Base-by-base conservation (phyloP, 495 filamentous ascomycete genomes). In the Terfezia boudieri region DNA sequence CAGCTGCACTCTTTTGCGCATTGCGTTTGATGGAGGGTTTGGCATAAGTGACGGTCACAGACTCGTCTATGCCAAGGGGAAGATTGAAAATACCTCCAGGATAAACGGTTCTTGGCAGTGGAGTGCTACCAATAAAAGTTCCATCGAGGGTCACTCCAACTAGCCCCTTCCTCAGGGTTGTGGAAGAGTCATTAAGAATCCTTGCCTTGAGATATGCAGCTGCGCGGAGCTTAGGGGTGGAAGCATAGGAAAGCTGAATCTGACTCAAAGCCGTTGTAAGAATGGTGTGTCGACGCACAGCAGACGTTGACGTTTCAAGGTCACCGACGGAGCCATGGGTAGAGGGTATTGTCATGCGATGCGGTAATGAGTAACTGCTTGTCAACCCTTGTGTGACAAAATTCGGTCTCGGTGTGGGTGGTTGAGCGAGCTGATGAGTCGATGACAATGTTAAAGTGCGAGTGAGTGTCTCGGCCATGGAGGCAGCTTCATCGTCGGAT, bases 61-160 rank as follows among this genome's bases (percentile, higher is more conserved):
- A 68, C 5, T 78, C 79, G 59, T 84, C 81, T 14, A 84, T 72
- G 17, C 82, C 82, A 0, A 86, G 71, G 23, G 72, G 69, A 9
- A 86, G 63, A 48, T 66, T 69, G 67, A 84, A 79, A 23, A 51
- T 26, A 32, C 16, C 12, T 20, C 16, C 49, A 2, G 53, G 52
- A 11, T 79, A 71, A 49, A 71, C 74, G 61, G 76, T 76, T 49
- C 71, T 72, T 9, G 78, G 73, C 6, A 83, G 63, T 0, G 67
- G 66, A 1, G 75, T 71, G 43, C 76, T 76, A 9, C 82, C 82
- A 36, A 86, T 65, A 63, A 84, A 84, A 9, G 71, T 74, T 4
- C 76, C 78, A 60, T 84, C 82, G 23, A 84, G 77, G 2, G 79
- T 81, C 12, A 84, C 69, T 2, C 80, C 78, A 0, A 71, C 72